Percentiles rank a stretch among this genome's conserved stretches.
phyloP scores from a whole-genome alignment of 208 protist genomes.

The Leishmania mexicana region DNA sequence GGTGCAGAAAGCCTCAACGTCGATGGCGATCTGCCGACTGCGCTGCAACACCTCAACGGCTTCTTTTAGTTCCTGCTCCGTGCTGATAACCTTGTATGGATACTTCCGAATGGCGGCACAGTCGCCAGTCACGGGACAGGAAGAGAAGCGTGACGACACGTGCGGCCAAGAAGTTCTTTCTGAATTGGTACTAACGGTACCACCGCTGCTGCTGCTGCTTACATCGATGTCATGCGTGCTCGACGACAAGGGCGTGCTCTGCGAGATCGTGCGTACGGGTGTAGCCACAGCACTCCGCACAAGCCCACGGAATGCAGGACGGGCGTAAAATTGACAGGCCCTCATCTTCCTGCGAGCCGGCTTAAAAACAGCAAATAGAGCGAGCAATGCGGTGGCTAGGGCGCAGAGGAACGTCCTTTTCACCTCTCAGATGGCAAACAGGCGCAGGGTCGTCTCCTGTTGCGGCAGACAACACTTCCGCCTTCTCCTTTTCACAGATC shows the following conservation, averaged over 20 bases:
- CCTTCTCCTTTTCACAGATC: neutral
- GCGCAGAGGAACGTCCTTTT: neutral
- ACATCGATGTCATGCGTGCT: neutral
- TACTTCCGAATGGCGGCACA: conserved; percentile 49
- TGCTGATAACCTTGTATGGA: conserved; percentile 74
- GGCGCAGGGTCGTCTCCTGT: neutral
- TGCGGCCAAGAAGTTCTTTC: neutral
- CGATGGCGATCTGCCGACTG: conserved; percentile 65
- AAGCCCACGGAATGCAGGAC: neutral
- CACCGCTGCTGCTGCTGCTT: neutral
- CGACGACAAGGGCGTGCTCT: conserved; percentile 1
- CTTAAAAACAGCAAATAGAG: neutral
- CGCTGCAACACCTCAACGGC: conserved; percentile 38
- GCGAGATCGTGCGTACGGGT: neutral
- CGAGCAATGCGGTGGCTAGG: neutral
- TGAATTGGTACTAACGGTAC: neutral
- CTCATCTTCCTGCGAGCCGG: neutral
- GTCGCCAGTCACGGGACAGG: neutral
- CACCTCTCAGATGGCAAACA: neutral
- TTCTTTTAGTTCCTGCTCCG: conserved; percentile 34
- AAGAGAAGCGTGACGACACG: neutral
- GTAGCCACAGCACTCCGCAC: neutral
- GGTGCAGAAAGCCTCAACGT: conserved; percentile 89
- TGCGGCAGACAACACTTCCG: neutral
- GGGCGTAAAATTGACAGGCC: neutral